Conservation (phyloP, 768 basidiomycete genomes). For the Hygrocybe coccinea region DNA sequence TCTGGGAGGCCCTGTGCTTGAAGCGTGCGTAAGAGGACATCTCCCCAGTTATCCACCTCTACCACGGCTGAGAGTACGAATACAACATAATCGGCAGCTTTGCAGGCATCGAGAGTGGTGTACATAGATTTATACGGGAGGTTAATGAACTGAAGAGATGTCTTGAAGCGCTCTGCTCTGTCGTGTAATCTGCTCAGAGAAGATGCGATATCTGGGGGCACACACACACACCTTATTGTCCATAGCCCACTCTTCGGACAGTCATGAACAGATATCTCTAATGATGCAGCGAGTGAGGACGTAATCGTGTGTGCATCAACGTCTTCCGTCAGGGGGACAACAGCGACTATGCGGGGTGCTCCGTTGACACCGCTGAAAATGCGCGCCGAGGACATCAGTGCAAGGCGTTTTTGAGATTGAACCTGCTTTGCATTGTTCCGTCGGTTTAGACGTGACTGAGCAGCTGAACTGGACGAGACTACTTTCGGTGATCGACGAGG, state of each 20-base stretch:
- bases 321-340: conserved; percentile 78
- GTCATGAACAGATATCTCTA: conserved; percentile 52
- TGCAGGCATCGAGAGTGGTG: conserved; percentile 75
- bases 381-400: conserved; percentile 65
- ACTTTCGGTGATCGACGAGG: conserved; percentile 53
- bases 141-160: conserved; percentile 81
- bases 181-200: neutral
- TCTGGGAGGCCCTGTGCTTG: conserved; percentile 90
- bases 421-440: conserved; percentile 82
- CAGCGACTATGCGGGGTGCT: conserved; percentile 79
- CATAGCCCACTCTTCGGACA: conserved; percentile 53
- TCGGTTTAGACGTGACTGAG: conserved; percentile 73
- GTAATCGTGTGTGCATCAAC: conserved; percentile 50
- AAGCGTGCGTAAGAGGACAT: conserved; percentile 78
- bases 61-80: conserved; percentile 74
- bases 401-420: conserved; percentile 65
- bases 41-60: conserved; percentile 84
- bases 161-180: conserved; percentile 87
- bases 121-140: conserved; percentile 70
- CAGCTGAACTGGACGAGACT: conserved; percentile 43
- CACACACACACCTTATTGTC: conserved; percentile 57
- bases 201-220: conserved; percentile 4
- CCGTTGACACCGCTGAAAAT: conserved; percentile 75
- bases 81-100: conserved; percentile 87
- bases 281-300: conserved; percentile 50